Evolutionary conservation across 805 yeast species (phyloP).

Genomic region (Dipodascus albidus): DNA sequence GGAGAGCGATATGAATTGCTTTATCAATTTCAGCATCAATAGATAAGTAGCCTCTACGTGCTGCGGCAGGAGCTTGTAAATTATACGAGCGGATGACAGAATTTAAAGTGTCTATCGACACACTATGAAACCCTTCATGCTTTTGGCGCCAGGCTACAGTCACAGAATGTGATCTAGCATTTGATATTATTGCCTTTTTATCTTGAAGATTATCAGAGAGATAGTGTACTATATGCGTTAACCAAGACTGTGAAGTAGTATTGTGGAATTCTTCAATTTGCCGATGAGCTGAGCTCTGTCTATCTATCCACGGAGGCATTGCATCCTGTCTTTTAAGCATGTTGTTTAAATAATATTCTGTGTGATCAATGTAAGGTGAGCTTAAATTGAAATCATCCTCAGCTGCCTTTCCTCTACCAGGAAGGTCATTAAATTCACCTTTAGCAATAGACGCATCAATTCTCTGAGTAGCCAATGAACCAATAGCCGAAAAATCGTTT

Average conservation of each 20-base stretch:
- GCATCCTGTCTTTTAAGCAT: slow-evolving; percentile 63
- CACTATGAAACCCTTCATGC: slow-evolving; percentile 24
- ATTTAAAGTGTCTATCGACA: slow-evolving; percentile 33
- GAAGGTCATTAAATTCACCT: slow-evolving; percentile 55
- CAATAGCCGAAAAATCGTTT: slow-evolving; percentile 30
- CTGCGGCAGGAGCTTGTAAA: slow-evolving; percentile 49
- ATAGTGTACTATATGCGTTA: slow-evolving; percentile 4
- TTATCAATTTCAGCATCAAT: slow-evolving; percentile 32
- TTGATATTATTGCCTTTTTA: slow-evolving; percentile 8
- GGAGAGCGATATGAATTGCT: neutral
- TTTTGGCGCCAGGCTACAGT: slow-evolving; percentile 29
- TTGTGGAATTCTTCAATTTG: slow-evolving; percentile 38
- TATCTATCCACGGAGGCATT: slow-evolving; percentile 85
- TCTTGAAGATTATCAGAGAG: slow-evolving; percentile 6
- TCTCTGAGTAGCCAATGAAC: slow-evolving; percentile 59
- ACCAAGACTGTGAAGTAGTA: slow-evolving; percentile 17
- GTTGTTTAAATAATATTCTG: slow-evolving; percentile 70
- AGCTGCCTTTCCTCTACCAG: slow-evolving; percentile 50
- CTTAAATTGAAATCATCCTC: slow-evolving; percentile 28
- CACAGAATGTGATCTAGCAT: slow-evolving; percentile 1
- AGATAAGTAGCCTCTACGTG: slow-evolving; percentile 43
- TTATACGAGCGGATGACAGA: slow-evolving; percentile 45
- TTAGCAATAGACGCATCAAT: slow-evolving; percentile 63
- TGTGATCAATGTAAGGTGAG: slow-evolving; percentile 51
- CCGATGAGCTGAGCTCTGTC: slow-evolving; percentile 44